phyloP scores from a whole-genome alignment of 129 eudicot genomes.

The Artemisia argyi region DNA sequence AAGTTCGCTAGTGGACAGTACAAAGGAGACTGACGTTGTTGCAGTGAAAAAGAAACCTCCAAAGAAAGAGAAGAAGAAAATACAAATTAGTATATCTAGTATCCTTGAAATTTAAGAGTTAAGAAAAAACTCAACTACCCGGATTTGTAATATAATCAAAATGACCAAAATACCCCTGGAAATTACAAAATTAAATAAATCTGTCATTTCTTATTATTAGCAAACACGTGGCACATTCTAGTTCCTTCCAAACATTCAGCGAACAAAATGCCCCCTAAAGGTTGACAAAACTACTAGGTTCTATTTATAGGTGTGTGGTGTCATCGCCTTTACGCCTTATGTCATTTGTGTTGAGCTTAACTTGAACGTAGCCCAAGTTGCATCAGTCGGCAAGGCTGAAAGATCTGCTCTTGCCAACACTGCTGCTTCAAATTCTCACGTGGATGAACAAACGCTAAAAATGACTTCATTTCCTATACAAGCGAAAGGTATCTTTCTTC shows the following conservation, averaged over 20 bases:
- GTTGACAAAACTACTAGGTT: too few species aligned
- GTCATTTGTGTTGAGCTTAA: slow-evolving; percentile 34
- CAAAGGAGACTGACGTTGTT: slow-evolving; percentile 44
- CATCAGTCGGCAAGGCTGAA: slow-evolving; percentile 34
- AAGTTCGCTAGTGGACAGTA: slow-evolving; percentile 39
- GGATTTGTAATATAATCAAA: neutral
- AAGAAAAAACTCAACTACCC: neutral
- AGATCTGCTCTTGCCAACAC: slow-evolving; percentile 18
- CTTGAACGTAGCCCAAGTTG: slow-evolving; percentile 28
- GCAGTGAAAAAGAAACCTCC: slow-evolving; percentile 62
- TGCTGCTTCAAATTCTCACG: slow-evolving; percentile 33
- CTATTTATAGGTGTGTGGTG: too few species aligned
- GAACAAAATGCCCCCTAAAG: too few species aligned
- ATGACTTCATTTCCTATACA: slow-evolving; percentile 24
- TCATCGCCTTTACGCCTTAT: neutral
- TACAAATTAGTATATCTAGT: slow-evolving; percentile 44
- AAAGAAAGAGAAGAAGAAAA: slow-evolving; percentile 72
- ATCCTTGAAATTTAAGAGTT: slow-evolving; percentile 35
- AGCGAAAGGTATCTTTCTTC: slow-evolving; percentile 34
- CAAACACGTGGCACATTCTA: too few species aligned
- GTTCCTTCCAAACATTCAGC: too few species aligned
- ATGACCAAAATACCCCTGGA: too few species aligned
- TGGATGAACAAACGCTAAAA: slow-evolving; percentile 29
- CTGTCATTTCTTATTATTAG: slow-evolving; percentile 7
- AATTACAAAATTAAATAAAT: too few species aligned